Percentiles rank a stretch among this genome's conserved stretches.
phyloP scores from a whole-genome alignment of 1,284 basidiomycete species.

The Melampsora abietis-canadensis region DNA sequence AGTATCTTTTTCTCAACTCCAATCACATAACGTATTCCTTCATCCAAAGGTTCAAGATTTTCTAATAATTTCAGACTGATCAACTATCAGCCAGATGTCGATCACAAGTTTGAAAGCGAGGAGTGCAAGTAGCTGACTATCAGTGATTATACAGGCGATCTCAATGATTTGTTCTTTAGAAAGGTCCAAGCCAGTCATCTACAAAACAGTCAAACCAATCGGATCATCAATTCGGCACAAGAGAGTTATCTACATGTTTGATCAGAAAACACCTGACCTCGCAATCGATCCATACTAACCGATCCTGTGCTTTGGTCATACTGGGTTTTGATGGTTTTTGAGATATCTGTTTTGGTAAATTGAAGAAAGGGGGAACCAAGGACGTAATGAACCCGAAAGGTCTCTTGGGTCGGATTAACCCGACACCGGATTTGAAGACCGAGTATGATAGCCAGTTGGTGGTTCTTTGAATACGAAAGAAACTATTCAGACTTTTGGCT shows the following conservation, averaged over 20 bases:
- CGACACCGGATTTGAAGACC: no score
- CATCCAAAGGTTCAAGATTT: constrained; percentile 20
- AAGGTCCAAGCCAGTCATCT: constrained; percentile 51
- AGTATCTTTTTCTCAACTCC: constrained; percentile 23
- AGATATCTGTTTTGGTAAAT: neutral
- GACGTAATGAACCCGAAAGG: no score
- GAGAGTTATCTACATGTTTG: neutral
- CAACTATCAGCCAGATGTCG: neutral
- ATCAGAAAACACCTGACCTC: constrained; percentile 6
- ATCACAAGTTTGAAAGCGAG: constrained; percentile 48
- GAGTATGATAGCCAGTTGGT: no score
- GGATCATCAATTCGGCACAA: neutral
- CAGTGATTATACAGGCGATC: constrained; percentile 52
- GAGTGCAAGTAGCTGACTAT: constrained; percentile 48
- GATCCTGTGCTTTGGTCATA: neutral
- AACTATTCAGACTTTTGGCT: no score
- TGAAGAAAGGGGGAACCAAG: no score
- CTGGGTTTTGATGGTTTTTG: neutral
- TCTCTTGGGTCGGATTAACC: no score
- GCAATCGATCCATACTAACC: constrained; percentile 42
- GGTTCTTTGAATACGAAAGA: no score
- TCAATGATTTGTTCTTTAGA: constrained; percentile 51
- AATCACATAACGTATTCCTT: constrained; percentile 35
- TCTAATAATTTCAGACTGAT: neutral
- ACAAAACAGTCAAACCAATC: constrained; percentile 13